Evolutionary conservation across 2,329 filamentous ascomycete genomes (phyloP).

Genomic region (Tolypocladium amazonense): DNA sequence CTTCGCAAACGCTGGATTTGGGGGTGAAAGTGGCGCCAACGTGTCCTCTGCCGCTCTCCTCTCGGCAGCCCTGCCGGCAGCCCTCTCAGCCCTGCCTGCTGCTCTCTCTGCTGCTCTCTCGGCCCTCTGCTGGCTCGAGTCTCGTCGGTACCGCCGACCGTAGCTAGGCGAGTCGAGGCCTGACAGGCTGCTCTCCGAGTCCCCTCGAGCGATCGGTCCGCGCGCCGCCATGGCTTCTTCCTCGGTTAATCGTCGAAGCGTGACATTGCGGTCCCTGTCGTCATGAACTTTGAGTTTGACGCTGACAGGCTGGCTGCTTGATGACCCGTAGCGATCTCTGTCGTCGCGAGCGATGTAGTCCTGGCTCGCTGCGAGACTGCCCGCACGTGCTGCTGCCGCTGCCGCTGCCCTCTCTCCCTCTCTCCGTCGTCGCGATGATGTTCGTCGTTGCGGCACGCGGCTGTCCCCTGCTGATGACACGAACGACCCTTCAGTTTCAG

Average conservation of each 20-base stretch:
- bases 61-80: constrained; percentile 39
- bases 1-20: constrained; percentile 45
- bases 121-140: constrained; percentile 27
- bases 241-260: constrained; percentile 49
- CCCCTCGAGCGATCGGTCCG: constrained; percentile 30
- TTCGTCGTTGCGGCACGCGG: constrained; percentile 25
- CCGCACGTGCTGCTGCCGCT: constrained; percentile 35
- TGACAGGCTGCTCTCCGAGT: constrained; percentile 46
- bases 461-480: constrained; percentile 18
- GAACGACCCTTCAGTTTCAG: constrained; percentile 18
- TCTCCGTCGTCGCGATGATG: constrained; percentile 34
- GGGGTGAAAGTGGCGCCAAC: constrained; percentile 40
- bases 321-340: constrained; percentile 28
- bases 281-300: constrained; percentile 51
- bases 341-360: constrained; percentile 23
- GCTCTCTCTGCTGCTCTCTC: not conserved
- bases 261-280: constrained; percentile 50
- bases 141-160: constrained; percentile 39
- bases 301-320: constrained; percentile 37
- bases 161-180: constrained; percentile 41
- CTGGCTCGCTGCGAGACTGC: constrained; percentile 33
- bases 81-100: constrained; percentile 11
- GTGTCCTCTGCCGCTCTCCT: constrained; percentile 25
- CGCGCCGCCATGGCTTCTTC: constrained; percentile 40
- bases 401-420: constrained; percentile 35